Evolutionary conservation across 2,329 filamentous ascomycete genomes (phyloP), one percentile per base, ranked within the genome.

Genomic region (Fusarium chlamydosporum): DNA sequence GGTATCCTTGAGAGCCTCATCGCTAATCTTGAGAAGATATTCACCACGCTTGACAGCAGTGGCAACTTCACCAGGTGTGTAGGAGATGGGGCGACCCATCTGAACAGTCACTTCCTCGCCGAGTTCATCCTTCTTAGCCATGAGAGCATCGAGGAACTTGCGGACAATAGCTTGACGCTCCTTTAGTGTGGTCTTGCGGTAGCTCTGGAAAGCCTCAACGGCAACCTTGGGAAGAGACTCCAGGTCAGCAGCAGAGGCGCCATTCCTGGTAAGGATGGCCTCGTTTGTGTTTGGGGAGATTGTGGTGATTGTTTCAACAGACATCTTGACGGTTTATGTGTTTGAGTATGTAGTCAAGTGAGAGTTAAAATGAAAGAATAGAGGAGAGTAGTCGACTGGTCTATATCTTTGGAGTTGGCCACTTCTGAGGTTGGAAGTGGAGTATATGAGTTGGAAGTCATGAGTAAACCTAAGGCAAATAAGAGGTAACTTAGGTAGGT

Each of bases 51-150:
- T 92, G 70, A 96, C 87, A 9, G 94, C 94, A 16, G 95, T 98
- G 31, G 88, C 82, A 71, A 98, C 86, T 82, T 98, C 95, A 72
- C 89, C 93, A 46, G 86, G 89, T 0, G 92, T 92, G 79, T 95
- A 97, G 37, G 91, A 87, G 74, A 97, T 97, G 34, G 95, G 95
- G 20, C 95, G 87, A 41, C 95, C 95, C 94, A 98, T 98, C 82
- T 98, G 94, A 77, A 93, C 90, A 0, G 94, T 97, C 62, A 98
- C 82, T 78, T 97, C 94, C 71, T 88, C 86, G 7, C 91, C 94
- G 34, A 98, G 84, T 66, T 89, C 91, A 88, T 96, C 91, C 79
- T 94, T 87, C 77, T 89, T 90, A 50, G 89, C 86, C 16, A 82
- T 80, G 29, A 98, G 84, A 6, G 92, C 80, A 66, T 90, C 86